Evolutionary conservation across 768 basidiomycete genomes (phyloP).

Genomic region (Daedaleopsis nitida): DNA sequence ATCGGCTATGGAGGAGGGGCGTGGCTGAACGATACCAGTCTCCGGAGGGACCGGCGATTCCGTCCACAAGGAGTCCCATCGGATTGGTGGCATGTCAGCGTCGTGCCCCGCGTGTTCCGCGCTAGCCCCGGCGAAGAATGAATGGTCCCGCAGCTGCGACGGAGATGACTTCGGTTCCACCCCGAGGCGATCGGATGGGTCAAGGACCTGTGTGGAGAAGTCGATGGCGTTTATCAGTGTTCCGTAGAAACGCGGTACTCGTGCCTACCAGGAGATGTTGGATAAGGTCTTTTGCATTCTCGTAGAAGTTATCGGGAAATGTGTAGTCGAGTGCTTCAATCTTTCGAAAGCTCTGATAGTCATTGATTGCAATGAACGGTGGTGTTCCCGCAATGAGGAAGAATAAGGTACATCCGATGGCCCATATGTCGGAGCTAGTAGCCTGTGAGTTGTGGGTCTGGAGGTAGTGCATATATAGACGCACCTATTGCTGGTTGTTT

Average conservation of each 20-base stretch:
- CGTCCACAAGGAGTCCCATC: conserved; percentile 17
- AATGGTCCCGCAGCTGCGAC: conserved; percentile 8
- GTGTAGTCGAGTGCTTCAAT: conserved; percentile 18
- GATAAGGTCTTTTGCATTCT: conserved; percentile 11
- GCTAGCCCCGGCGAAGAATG: conserved; percentile 4
- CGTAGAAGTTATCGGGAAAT: conserved; percentile 15
- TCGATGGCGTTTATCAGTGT: neutral
- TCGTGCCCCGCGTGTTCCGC: neutral
- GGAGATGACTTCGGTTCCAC: conserved; percentile 16
- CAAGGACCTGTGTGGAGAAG: conserved; percentile 8
- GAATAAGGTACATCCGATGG: conserved; percentile 13
- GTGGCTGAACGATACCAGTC: conserved; percentile 11
- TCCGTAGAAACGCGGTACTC: no score
- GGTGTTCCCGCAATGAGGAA: conserved; percentile 14
- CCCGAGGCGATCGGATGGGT: conserved; percentile 18
- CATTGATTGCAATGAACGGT: conserved; percentile 16
- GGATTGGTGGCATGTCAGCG: neutral
- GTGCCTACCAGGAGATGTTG: conserved; percentile 8
- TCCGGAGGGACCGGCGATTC: conserved; percentile 13
- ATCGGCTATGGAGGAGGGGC: neutral
- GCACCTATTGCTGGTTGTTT: conserved; percentile 16
- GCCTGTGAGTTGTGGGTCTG: no score
- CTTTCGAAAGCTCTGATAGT: conserved; percentile 22
- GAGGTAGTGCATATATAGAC: neutral
- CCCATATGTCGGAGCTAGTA: conserved; percentile 18